Percentiles rank a stretch among this genome's conserved stretches.
These are phyloP conservation scores for Colletotrichum theobromicola DNA, from an alignment of 2,329 filamentous ascomycete species.

Conservation along the genomic window DNA sequence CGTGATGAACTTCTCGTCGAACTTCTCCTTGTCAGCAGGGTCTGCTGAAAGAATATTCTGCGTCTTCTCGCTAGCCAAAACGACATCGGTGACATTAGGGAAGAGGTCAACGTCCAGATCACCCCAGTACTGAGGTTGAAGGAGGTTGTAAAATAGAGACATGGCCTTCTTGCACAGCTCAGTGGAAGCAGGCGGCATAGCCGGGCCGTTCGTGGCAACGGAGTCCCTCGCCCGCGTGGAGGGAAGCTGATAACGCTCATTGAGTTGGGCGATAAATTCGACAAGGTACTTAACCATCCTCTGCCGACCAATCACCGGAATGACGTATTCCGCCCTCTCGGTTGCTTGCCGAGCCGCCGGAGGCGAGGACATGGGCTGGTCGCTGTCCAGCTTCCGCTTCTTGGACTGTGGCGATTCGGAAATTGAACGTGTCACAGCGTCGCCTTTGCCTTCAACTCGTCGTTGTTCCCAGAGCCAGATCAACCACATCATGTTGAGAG, in stretches of 20 bases:
- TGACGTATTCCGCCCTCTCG: conserved; percentile 70
- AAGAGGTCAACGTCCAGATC: conserved; percentile 93
- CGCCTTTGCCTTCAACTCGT: conserved; percentile 68
- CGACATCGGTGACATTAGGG: conserved; percentile 85
- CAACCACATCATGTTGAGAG: conserved; percentile 86
- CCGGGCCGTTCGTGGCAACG: conserved; percentile 45
- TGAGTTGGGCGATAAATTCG: conserved; percentile 89
- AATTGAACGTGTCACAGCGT: conserved; percentile 41
- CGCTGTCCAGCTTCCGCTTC: conserved; percentile 80
- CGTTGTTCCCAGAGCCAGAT: conserved; percentile 94
- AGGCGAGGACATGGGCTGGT: conserved; percentile 58
- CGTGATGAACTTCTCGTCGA: conserved; percentile 83
- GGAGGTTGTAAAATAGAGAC: conserved; percentile 78
- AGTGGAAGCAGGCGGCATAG: conserved; percentile 60
- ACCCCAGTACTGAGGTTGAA: conserved; percentile 89
- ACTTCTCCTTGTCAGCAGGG: conserved; percentile 70
- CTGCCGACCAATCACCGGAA: conserved; percentile 70
- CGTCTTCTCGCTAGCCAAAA: conserved; percentile 83
- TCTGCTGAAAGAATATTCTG: conserved; percentile 63
- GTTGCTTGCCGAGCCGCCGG: conserved; percentile 52
- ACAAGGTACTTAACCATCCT: conserved; percentile 95
- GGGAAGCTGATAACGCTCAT: conserved; percentile 82
- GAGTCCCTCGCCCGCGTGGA: conserved; percentile 70
- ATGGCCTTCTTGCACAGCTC: conserved; percentile 90
- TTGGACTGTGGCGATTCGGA: conserved; percentile 75